Percentiles rank a stretch among this genome's conserved stretches.
phyloP scores from a whole-genome alignment of 116 monocot genomes.

The Trichopus zeylanicus region DNA sequence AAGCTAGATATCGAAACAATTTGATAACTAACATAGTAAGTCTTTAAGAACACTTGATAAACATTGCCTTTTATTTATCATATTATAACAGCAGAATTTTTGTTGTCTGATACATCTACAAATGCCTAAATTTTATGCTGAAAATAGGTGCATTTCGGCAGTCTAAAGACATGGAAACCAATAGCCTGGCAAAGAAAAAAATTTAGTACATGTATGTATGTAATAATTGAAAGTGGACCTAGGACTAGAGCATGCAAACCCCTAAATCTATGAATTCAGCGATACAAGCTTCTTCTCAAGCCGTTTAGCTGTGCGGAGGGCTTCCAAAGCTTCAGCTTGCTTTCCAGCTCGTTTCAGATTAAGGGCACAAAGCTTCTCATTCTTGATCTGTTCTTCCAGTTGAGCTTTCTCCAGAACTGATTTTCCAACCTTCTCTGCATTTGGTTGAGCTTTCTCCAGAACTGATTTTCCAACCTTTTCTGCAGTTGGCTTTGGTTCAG shows the following conservation, averaged over 20 bases:
- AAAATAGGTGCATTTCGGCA: neutral
- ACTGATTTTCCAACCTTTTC: slow-evolving; percentile 6
- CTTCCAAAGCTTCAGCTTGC: slow-evolving; percentile 81
- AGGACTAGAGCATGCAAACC: neutral
- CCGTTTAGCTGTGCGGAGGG: slow-evolving; percentile 66
- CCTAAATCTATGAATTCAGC: slow-evolving; percentile 28
- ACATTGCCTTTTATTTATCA: neutral
- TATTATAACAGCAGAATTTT: neutral
- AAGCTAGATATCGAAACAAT: too few species aligned
- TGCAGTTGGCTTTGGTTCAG: slow-evolving; percentile 9
- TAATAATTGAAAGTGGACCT: neutral
- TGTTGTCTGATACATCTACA: too few species aligned
- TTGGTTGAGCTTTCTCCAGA: slow-evolving; percentile 25
- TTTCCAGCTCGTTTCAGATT: slow-evolving; percentile 73
- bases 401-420: slow-evolving; percentile 25
- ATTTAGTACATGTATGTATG: neutral
- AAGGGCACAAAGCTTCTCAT: slow-evolving; percentile 72
- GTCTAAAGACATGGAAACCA: too few species aligned
- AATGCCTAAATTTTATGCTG: neutral
- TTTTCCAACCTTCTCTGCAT: neutral
- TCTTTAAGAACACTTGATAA: too few species aligned
- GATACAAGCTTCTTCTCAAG: slow-evolving; percentile 72
- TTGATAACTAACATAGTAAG: too few species aligned
- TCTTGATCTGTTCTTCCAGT: slow-evolving; percentile 78
- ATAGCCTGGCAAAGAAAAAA: too few species aligned